Conservation (phyloP, 352 stramenopile species). For the Globisporangium heterothallicum region DNA sequence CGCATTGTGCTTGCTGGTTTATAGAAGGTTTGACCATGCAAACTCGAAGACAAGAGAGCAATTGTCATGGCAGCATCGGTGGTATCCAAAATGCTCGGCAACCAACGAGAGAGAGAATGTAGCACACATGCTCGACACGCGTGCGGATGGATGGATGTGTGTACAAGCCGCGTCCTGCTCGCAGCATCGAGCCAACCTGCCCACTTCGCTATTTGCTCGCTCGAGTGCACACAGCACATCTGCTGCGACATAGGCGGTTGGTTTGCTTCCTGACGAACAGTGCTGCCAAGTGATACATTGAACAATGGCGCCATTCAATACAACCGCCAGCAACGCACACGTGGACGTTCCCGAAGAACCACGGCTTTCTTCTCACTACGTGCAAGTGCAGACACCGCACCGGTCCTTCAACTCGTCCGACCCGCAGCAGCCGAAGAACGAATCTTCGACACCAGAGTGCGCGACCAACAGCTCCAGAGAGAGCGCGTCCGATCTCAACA, state of each 20-base stretch:
- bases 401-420: conserved; percentile 2
- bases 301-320: neutral
- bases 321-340: too few species aligned
- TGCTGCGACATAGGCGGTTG: too few species aligned
- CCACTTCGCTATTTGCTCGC: neutral
- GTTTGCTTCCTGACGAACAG: neutral
- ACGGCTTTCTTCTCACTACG: conserved; percentile 1
- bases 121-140: too few species aligned
- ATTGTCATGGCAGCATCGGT: too few species aligned
- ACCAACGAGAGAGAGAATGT: too few species aligned
- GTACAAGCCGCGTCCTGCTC: too few species aligned
- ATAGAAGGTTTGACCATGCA: too few species aligned
- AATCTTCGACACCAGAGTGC: neutral
- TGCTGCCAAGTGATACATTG: too few species aligned
- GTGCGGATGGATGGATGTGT: too few species aligned
- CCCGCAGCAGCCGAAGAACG: neutral
- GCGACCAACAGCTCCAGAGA: neutral
- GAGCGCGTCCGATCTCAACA: neutral
- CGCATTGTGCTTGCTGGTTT: too few species aligned
- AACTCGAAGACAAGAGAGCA: too few species aligned
- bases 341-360: neutral
- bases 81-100: too few species aligned
- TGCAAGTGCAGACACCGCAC: conserved; percentile 3
- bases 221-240: neutral
- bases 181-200: neutral